Conservation (phyloP, 73 alveolate genomes). For the Paraurostyla sp. region DNA sequence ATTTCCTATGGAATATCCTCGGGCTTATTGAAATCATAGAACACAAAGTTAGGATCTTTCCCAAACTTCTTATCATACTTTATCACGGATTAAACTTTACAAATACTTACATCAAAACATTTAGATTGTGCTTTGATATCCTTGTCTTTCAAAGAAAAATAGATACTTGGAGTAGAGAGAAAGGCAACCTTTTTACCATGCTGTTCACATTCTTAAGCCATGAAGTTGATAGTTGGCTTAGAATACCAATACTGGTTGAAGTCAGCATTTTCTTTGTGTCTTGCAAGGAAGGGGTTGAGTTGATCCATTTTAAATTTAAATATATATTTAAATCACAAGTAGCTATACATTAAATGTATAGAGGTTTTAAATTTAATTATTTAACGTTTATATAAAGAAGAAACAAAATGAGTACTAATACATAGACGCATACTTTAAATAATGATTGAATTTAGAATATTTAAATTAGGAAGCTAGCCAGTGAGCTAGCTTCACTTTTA, state of each 20-base stretch:
- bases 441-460: too few species aligned
- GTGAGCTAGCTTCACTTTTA: too few species aligned
- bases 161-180: conserved; percentile 95
- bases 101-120: conserved; percentile 84
- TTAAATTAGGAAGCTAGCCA: too few species aligned
- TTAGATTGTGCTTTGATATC: conserved; percentile 79
- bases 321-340: background rate
- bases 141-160: conserved; percentile 84
- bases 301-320: conserved; percentile 10
- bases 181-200: conserved; percentile 80
- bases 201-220: conserved; percentile 74
- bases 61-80: conserved; percentile 82
- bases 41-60: conserved; percentile 90
- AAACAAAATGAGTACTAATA: too few species aligned
- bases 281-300: conserved; percentile 81
- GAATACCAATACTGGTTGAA: conserved; percentile 95
- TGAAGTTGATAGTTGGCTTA: conserved; percentile 87
- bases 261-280: conserved; percentile 88
- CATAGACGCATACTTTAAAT: too few species aligned
- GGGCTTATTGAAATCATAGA: conserved; percentile 93
- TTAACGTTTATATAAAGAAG: background rate
- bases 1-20: conserved; percentile 81
- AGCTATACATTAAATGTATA: too few species aligned
- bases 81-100: background rate
- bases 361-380: background rate